Evolutionary conservation across 768 basidiomycete species (phyloP).

Genomic region (Coprinellus micaceus): DNA sequence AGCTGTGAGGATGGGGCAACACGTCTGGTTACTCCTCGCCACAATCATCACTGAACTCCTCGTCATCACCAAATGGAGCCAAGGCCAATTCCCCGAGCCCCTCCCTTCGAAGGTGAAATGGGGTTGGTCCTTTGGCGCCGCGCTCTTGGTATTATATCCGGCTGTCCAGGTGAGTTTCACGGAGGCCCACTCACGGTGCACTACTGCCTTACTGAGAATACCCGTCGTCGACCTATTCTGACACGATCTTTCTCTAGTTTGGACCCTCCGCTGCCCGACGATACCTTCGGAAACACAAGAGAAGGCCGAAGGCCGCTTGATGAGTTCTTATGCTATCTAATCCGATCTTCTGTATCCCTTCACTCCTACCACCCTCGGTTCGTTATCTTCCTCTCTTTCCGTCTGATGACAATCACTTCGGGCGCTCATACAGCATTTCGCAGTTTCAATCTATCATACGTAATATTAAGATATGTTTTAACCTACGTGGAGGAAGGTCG

Average conservation of each 20-base stretch:
- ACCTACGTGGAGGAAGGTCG: background rate
- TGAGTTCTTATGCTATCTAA: background rate
- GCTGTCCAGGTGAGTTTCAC: conserved; percentile 50
- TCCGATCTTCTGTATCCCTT: too few species aligned
- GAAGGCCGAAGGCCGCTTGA: conserved; percentile 10
- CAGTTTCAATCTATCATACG: background rate
- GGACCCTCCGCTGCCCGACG: conserved; percentile 7
- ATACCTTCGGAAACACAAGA: conserved; percentile 9
- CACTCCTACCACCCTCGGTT: too few species aligned
- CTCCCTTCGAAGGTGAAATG: conserved; percentile 59
- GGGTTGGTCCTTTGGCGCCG: conserved; percentile 61
- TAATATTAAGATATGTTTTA: background rate
- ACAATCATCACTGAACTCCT: conserved; percentile 82
- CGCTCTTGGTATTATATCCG: conserved; percentile 68
- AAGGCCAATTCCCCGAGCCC: conserved; percentile 63
- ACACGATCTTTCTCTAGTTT: conserved; percentile 6
- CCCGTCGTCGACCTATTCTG: too few species aligned
- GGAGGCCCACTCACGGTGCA: background rate
- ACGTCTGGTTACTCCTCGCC: conserved; percentile 81
- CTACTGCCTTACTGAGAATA: background rate
- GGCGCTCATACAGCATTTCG: too few species aligned
- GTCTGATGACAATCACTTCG: too few species aligned
- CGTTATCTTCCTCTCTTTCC: background rate
- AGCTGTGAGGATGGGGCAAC: conserved; percentile 87
- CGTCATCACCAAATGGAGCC: conserved; percentile 79